These are phyloP conservation scores for Wallacemonas collosoma DNA, from an alignment of 208 protist genomes.

Conservation along the genomic window DNA sequence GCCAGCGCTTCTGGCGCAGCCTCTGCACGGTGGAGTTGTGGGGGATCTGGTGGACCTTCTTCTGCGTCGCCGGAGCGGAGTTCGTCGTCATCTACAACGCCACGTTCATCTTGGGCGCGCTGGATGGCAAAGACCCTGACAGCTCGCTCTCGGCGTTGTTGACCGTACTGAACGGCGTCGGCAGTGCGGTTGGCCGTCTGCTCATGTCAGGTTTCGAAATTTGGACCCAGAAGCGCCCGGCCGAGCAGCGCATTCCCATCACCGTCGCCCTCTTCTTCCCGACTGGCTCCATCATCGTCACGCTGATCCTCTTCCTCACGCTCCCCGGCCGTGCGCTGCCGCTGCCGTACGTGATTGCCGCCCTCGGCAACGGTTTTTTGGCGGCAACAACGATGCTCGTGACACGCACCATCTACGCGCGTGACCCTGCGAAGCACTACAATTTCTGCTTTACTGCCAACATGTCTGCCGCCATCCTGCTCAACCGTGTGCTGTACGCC, in stretches of 20 bases:
- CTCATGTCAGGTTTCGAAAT: slow-evolving; percentile 59
- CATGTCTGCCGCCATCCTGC: slow-evolving; percentile 40
- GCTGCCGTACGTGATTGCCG: slow-evolving; percentile 52
- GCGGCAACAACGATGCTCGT: slow-evolving; percentile 45
- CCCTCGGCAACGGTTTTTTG: slow-evolving; percentile 59
- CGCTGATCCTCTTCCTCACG: slow-evolving; percentile 43
- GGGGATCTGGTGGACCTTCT: slow-evolving; percentile 52
- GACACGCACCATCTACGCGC: slow-evolving; percentile 66
- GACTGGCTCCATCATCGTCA: slow-evolving; percentile 35
- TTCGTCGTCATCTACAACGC: slow-evolving; percentile 65
- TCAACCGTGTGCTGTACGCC: slow-evolving; percentile 69
- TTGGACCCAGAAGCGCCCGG: slow-evolving; percentile 46
- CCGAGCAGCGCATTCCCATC: slow-evolving; percentile 67
- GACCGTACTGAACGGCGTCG: slow-evolving; percentile 64
- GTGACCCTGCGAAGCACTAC: slow-evolving; percentile 74
- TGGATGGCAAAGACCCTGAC: slow-evolving; percentile 35
- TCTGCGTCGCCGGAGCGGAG: slow-evolving; percentile 39
- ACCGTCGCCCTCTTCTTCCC: slow-evolving; percentile 49
- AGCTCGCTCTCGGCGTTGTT: slow-evolving; percentile 46
- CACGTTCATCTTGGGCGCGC: slow-evolving; percentile 46
- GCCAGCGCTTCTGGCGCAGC: slow-evolving; percentile 48
- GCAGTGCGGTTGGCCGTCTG: slow-evolving; percentile 64
- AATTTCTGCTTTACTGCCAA: slow-evolving; percentile 51
- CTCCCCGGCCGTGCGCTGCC: slow-evolving; percentile 40
- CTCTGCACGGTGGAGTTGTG: slow-evolving; percentile 43